phyloP scores from a whole-genome alignment of 305 asterid species.

The Fraxinus velutina region DNA sequence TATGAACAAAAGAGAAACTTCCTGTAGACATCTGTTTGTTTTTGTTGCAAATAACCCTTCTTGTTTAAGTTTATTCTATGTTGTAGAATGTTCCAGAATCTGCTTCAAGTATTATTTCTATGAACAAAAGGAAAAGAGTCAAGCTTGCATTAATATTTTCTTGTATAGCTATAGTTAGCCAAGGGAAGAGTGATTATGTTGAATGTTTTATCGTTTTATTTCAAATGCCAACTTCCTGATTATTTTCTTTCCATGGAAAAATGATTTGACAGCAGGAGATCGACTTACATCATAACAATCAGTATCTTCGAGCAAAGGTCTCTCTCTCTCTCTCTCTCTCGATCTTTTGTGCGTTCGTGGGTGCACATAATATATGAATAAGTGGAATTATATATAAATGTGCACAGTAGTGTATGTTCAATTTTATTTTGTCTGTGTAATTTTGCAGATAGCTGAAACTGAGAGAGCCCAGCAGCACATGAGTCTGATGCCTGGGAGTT shows the following conservation, averaged over 20 bases:
- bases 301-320: constrained; percentile 81
- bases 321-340: not conserved
- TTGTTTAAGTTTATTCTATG: not conserved
- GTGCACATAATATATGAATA: not conserved
- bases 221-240: constrained; percentile 22
- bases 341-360: not conserved
- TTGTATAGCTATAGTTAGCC: not conserved
- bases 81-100: not conserved
- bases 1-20: not conserved
- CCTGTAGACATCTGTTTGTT: not conserved
- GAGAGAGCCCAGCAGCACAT: constrained; percentile 67
- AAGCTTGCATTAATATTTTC: not conserved
- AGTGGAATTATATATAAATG: not conserved
- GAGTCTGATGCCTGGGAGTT: constrained; percentile 66
- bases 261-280: constrained; percentile 64
- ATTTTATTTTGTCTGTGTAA: not conserved
- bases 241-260: constrained; percentile 13
- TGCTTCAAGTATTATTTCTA: not conserved
- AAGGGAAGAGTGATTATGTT: not conserved
- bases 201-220: not conserved
- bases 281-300: constrained; percentile 72
- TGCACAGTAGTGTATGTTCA: not conserved
- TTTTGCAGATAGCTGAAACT: constrained; percentile 58
- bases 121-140: not conserved
- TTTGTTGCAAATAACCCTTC: not conserved